These are phyloP conservation scores for Hamigera avellanea DNA, from an alignment of 495 filamentous ascomycete species.

Conservation along the genomic window DNA sequence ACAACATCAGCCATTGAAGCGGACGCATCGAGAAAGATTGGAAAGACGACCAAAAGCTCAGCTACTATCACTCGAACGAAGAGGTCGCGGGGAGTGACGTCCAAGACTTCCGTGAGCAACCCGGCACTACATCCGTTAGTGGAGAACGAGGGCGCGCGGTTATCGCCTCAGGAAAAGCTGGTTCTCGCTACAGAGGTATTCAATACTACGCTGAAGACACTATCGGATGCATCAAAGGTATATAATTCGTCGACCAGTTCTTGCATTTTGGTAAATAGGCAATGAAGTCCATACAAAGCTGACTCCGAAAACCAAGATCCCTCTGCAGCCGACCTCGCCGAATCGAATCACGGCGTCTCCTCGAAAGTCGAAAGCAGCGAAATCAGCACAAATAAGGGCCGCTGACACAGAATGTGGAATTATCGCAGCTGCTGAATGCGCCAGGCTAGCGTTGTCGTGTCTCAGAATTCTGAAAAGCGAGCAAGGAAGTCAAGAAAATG, in stretches of 20 bases:
- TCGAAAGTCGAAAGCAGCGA: conserved; percentile 8
- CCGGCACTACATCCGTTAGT: conserved; percentile 15
- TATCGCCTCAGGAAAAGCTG: conserved; percentile 50
- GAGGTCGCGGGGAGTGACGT: conserved; percentile 9
- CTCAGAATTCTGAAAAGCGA: conserved; percentile 49
- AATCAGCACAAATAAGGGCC: conserved; percentile 3
- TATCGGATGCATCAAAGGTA: conserved; percentile 59
- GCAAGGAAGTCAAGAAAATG: conserved; percentile 32
- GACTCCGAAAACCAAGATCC: conserved; percentile 14
- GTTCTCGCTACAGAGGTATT: conserved; percentile 72
- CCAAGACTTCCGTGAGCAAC: conserved; percentile 15
- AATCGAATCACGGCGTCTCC: conserved; percentile 42
- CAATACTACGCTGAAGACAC: conserved; percentile 60
- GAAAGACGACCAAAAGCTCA: conserved; percentile 14
- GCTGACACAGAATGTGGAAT: conserved; percentile 20
- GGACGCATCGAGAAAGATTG: conserved; percentile 6
- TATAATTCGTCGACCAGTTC: conserved; percentile 4
- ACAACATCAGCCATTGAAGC: conserved; percentile 16
- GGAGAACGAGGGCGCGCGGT: conserved; percentile 24
- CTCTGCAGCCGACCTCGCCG: conserved; percentile 39
- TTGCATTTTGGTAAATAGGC: too few species aligned
- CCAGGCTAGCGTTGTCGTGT: conserved; percentile 57
- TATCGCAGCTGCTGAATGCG: conserved; percentile 55
- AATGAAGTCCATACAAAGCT: not conserved
- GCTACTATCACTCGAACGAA: conserved; percentile 15